Base-by-base conservation (phyloP, 371 early-diverging fungal genomes). In the Mucor saturninus region DNA sequence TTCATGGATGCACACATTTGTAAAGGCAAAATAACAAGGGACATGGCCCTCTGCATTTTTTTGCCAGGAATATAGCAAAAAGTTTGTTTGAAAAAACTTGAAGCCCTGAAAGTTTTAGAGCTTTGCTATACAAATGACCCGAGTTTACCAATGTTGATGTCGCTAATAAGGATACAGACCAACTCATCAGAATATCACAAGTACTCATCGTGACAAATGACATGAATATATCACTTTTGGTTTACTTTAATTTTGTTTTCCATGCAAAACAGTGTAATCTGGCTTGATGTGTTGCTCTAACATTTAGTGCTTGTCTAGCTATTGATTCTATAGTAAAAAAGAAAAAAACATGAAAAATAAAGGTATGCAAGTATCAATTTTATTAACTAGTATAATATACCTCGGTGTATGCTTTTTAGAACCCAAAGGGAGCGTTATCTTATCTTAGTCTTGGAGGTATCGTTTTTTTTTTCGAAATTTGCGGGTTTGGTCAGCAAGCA, bases 361-460 rank as follows among this genome's bases (percentile, higher is more conserved):
- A 64, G 32, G 45, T 64, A 58, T 64, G 37, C 40, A 59, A 65
- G 54, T 59, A 58, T 59, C 65, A 64, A 40, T 62, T 62, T 56
- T 49, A 56, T 56, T 40, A 31, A 49, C 31, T 63, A 52, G 54
- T 21, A 58, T 57, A 58, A 64, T 53, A 50, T 57, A 58, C 53
- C 64, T 64, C 64, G 58, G 45, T 58, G 53, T 51, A 26, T 52
- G 64, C 45, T 51, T 56, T 62, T 62, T 51, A 62, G 51, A 50
- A 50, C 43, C 56, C 63, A 62, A 62, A 62, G 63, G 56, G 51
- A 56, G 58, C 64, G 64, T 54, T 64, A 52, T 52, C 57, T 50
- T 52, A 57, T 43, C 28, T 64, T 64, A n/a, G 58, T 64, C 32
- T 53, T 51, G 35, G 58, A 58, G 45, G 35, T 8, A 35, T 35